Percentiles rank a stretch among this genome's conserved stretches.
phyloP scores from a whole-genome alignment of 768 basidiomycete species.

The Phaeolepiota aurea region DNA sequence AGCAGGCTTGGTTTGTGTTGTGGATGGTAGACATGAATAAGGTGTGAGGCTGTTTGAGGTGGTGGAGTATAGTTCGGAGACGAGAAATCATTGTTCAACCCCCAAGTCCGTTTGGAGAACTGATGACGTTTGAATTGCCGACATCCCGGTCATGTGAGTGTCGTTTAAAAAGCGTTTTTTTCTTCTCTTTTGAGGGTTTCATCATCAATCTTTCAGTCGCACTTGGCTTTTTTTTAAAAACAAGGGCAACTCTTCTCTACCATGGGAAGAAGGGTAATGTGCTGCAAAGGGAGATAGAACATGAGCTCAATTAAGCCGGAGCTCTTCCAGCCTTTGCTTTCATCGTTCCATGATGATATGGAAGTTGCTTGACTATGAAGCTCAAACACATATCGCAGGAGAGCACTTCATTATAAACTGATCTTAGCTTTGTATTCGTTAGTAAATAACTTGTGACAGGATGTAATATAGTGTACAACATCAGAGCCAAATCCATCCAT shows the following conservation, averaged over 20 bases:
- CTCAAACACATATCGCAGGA: conserved; percentile 35
- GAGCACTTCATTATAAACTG: not conserved
- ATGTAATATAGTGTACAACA: not conserved
- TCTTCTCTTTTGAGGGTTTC: not conserved
- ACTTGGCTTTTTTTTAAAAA: conserved; percentile 21
- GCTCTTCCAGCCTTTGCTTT: conserved; percentile 34
- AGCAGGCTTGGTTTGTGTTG: conserved; percentile 39
- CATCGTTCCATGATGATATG: conserved; percentile 32
- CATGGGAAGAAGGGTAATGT: conserved; percentile 47
- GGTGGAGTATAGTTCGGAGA: conserved; percentile 29
- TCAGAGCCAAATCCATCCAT: not conserved
- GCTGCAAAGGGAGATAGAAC: conserved; percentile 32
- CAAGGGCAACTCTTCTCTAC: conserved; percentile 47
- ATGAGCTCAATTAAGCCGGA: conserved; percentile 79
- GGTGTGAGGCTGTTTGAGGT: no score
- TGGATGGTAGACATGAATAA: conserved; percentile 30
- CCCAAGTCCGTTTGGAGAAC: no score
- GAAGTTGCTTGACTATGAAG: conserved; percentile 71
- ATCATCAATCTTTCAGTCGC: conserved; percentile 20
- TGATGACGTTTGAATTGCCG: not conserved
- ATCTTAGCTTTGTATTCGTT: not conserved
- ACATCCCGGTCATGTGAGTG: not conserved
- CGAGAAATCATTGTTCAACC: conserved; percentile 20
- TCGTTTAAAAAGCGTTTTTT: conserved; percentile 4
- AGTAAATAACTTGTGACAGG: not conserved